These are phyloP conservation scores for Suillus luteus DNA, from an alignment of 768 basidiomycete species.

Conservation along the genomic window DNA sequence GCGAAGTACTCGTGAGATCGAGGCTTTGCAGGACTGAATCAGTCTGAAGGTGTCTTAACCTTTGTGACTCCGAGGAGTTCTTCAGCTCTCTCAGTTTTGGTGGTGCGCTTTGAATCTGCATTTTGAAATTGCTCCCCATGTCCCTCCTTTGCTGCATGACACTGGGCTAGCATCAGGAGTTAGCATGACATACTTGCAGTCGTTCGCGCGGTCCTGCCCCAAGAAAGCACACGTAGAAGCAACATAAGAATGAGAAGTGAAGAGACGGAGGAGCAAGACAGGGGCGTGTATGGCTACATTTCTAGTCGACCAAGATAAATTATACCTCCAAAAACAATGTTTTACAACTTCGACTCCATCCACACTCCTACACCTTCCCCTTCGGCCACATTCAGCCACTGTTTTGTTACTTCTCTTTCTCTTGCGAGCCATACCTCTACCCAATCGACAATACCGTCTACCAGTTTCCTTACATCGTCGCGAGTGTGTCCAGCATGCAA, in stretches of 20 bases:
- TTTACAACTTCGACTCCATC: slow-evolving; percentile 34
- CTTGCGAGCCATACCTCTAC: slow-evolving; percentile 38
- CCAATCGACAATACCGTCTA: slow-evolving; percentile 51
- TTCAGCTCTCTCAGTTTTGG: background rate
- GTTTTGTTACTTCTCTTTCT: background rate
- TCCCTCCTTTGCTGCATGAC: background rate
- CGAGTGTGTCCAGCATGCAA: slow-evolving; percentile 75
- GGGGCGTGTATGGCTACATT: background rate
- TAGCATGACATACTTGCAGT: background rate
- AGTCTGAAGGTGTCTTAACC: background rate
- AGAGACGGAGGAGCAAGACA: background rate
- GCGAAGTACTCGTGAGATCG: slow-evolving; percentile 60
- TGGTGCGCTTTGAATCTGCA: background rate
- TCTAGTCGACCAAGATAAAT: background rate
- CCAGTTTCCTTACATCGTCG: slow-evolving; percentile 62
- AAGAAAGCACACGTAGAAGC: background rate
- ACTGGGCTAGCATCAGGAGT: background rate
- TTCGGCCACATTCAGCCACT: slow-evolving; percentile 19
- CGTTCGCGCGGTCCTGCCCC: background rate
- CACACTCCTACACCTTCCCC: slow-evolving; percentile 22
- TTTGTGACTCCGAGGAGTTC: background rate
- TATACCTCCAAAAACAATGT: background rate
- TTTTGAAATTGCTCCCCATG: background rate
- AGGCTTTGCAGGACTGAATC: slow-evolving; percentile 61
- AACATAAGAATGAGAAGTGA: background rate